These are phyloP conservation scores for Sphagnum magellanicum DNA, from an alignment of 228 moss, liverwort and hornwort genomes.

Conservation along the genomic window DNA sequence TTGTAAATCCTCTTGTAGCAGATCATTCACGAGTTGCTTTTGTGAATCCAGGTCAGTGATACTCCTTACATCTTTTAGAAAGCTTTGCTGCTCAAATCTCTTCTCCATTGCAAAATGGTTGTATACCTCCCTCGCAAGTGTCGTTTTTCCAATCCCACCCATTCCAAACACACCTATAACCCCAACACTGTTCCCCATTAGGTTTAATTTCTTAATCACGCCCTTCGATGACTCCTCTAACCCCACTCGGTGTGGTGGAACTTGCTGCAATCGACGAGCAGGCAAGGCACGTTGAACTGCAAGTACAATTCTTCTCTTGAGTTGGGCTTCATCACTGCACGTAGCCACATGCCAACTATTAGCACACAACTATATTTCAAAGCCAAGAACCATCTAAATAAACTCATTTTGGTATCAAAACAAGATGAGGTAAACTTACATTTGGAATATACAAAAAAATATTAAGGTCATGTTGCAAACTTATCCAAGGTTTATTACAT, in stretches of 20 bases:
- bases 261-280: too few relatives aligned
- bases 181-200: slow-evolving; percentile 9
- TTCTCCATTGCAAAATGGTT: slow-evolving; percentile 8
- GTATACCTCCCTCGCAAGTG: slow-evolving; percentile 17
- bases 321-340: too few relatives aligned
- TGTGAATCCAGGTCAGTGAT: not conserved
- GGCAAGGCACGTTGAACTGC: too few relatives aligned
- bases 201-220: not conserved
- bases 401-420: too few relatives aligned
- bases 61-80: slow-evolving; percentile 1
- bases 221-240: not conserved
- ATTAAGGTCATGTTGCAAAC: too few relatives aligned
- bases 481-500: too few relatives aligned
- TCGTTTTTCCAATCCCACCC: slow-evolving; percentile 43
- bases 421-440: too few relatives aligned
- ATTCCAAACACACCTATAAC: slow-evolving; percentile 25
- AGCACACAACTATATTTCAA: too few relatives aligned
- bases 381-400: too few relatives aligned
- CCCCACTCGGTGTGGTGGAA: not conserved
- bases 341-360: too few relatives aligned
- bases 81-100: not conserved
- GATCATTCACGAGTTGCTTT: slow-evolving; percentile 4
- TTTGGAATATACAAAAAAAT: too few relatives aligned
- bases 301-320: too few relatives aligned
- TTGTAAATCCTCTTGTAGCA: slow-evolving; percentile 1